Evolutionary conservation across 73 alveolate species (phyloP).

Genomic region (Paramecium primaurelia): DNA sequence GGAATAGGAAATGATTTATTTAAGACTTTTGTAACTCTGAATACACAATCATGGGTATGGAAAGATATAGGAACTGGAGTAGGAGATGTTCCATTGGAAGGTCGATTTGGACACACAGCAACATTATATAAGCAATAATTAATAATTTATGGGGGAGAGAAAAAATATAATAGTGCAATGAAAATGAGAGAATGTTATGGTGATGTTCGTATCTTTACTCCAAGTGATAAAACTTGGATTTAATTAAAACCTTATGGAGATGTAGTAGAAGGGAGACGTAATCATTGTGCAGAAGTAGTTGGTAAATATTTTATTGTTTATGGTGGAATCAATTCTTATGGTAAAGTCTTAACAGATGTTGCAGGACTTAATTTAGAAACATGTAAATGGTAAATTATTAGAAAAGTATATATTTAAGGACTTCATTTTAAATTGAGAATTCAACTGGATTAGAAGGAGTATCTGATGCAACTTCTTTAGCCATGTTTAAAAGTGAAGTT

Average conservation of each 20-base stretch:
- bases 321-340: slow-evolving; percentile 61
- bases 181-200: slow-evolving; percentile 60
- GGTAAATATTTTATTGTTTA: slow-evolving; percentile 37
- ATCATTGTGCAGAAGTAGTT: slow-evolving; percentile 48
- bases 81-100: slow-evolving; percentile 52
- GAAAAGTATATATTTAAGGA: neutral
- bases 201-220: slow-evolving; percentile 39
- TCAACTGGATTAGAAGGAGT: slow-evolving; percentile 37
- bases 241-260: slow-evolving; percentile 48
- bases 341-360: slow-evolving; percentile 20
- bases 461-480: slow-evolving; percentile 30
- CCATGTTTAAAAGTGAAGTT: slow-evolving; percentile 51
- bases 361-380: slow-evolving; percentile 54
- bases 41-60: slow-evolving; percentile 54
- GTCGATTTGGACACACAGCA: slow-evolving; percentile 63
- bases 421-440: neutral
- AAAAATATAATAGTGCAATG: slow-evolving; percentile 44
- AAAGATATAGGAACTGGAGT: slow-evolving; percentile 39
- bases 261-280: slow-evolving; percentile 57
- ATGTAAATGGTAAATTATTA: slow-evolving; percentile 31
- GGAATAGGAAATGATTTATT: slow-evolving; percentile 63
- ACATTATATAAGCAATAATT: slow-evolving; percentile 31
- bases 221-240: slow-evolving; percentile 43
- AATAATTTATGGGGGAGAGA: slow-evolving; percentile 56
- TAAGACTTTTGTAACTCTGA: slow-evolving; percentile 25